A percentile compares a stretch with the other conserved stretches of the same genome.
phyloP scores from a whole-genome alignment of 495 filamentous ascomycete species.

The Pyrenula massariospora region DNA sequence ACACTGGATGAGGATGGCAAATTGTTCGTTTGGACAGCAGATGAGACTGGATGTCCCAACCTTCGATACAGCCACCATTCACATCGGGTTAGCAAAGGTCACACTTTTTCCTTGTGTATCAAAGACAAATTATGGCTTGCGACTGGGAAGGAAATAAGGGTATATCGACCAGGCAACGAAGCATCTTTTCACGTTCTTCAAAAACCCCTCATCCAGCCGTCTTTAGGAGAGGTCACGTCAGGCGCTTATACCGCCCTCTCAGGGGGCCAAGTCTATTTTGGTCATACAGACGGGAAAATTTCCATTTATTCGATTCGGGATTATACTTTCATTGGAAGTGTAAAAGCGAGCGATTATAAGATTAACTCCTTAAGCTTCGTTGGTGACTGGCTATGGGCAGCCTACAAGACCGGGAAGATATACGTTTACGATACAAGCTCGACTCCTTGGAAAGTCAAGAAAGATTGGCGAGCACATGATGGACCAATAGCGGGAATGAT shows the following conservation, averaged over 20 bases:
- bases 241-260: constrained; percentile 63
- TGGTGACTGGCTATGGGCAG: constrained; percentile 82
- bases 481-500: constrained; percentile 66
- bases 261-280: constrained; percentile 75
- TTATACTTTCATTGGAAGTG: constrained; percentile 60
- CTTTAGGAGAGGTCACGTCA: constrained; percentile 78
- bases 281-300: constrained; percentile 87
- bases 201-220: constrained; percentile 51
- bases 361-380: constrained; percentile 80
- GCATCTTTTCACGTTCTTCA: constrained; percentile 59
- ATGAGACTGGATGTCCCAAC: constrained; percentile 61
- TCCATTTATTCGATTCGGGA: constrained; percentile 73
- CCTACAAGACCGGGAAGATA: constrained; percentile 89
- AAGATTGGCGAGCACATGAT: constrained; percentile 88
- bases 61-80: constrained; percentile 48
- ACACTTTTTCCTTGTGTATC: constrained; percentile 76
- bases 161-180: constrained; percentile 66
- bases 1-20: constrained; percentile 84
- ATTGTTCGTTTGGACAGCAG: constrained; percentile 76
- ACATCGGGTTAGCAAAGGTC: constrained; percentile 64
- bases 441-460: constrained; percentile 78
- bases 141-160: constrained; percentile 72
- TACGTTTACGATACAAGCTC: constrained; percentile 79
- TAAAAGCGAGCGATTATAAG: constrained; percentile 88
- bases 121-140: constrained; percentile 80